Base-by-base conservation (phyloP, 768 basidiomycete species). In the Chalciporus sphaerocephalus region DNA sequence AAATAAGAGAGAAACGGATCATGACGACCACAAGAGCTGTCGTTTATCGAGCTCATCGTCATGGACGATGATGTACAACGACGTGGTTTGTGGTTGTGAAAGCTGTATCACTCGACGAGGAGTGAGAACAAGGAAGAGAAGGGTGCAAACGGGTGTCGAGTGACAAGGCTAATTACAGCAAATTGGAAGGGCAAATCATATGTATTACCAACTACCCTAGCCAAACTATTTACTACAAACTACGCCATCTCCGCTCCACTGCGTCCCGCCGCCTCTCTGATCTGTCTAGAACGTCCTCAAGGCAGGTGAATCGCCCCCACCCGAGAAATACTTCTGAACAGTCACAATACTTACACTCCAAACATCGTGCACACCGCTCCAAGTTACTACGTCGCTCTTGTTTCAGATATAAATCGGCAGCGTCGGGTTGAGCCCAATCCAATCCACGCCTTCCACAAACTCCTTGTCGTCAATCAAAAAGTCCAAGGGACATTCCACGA, bases 401-500 rank as follows among this genome's bases (percentile, higher is more conserved):
- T 20, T 36, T 20, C 16, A 91, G 38, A 91, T 81, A 59, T 87
- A 92, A 50, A 91, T 82, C 0, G 87, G 87, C 43, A 92, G 67
- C 2, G 85, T 83, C 4, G 88, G 88, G 65, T 89, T 84, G 28
- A 89, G 67, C 5, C 77, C 83, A 15, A 61, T 69, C 89, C 89
- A 92, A 44, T 87, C 83, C 1, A 80, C 70, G 0, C 83, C 85
- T 48, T 75, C 74, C 10, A 81, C 78, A 38, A 92, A 80, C 2
- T 79, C 80, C 54, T 79, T 81, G 51, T 91, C 78, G 48, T 90
- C 88, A 39, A 88, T 87, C 39, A 93, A 70, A 75, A 92, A 93
- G 62, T 92, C 85, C 60, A 90, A 58, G 35, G 87, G 86, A 55
- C 76, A 78, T 54, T 90, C 87, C 1, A 89, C 87, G n/a, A 89